Evolutionary conservation across 306 rosid species (phyloP), one percentile per base, ranked within the genome.

Genomic region (Dalbergia cultrata): DNA sequence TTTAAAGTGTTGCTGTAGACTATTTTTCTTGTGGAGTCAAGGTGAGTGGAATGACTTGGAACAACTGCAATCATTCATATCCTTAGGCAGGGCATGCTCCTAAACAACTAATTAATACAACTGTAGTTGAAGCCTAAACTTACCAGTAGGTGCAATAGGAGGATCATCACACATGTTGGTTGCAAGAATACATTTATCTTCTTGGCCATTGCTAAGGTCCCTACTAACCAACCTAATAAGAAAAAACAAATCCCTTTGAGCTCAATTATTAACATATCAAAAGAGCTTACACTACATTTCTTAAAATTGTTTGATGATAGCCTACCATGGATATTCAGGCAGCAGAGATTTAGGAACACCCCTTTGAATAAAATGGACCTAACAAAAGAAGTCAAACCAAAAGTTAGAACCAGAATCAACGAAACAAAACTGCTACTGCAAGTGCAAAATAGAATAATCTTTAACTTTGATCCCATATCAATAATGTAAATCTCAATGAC

Each of bases 171-270:
- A 3, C 12, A 43, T 22, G 9, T 60, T 74, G 21, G 43, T 43
- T 5, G 43, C 70, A 13, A 58, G 59, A 43, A 74, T 60, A 14
- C 10, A 10, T 8, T 41, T 16, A 44, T 19, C 44, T 74, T 74
- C 79, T 44, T 43, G 59, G 3, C 70, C 79, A 9, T 21, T 16
- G 18, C 45, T 74, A 7, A 74, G 41, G 58, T 74, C 79, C 12
- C 8, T 44, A 4, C 17, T 41, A 21, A 74, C 70, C 79, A 74
- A 59, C n/a, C 59, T 74, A 60, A 43, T 43, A 59, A n/a, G n/a
- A 44, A 60, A 41, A 43, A 19, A 14, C 44, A 26, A 0, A 21
- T 22, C 13, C 26, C 13, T 11, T 1, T 34, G 0, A 71, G 31
- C 7, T 71, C 6, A 52, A 34, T 52, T 34, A 52, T 33, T 31